These are phyloP conservation scores for Isoetes engelmannii DNA, from an alignment of 83 land plant genomes.

Conservation along the genomic window DNA sequence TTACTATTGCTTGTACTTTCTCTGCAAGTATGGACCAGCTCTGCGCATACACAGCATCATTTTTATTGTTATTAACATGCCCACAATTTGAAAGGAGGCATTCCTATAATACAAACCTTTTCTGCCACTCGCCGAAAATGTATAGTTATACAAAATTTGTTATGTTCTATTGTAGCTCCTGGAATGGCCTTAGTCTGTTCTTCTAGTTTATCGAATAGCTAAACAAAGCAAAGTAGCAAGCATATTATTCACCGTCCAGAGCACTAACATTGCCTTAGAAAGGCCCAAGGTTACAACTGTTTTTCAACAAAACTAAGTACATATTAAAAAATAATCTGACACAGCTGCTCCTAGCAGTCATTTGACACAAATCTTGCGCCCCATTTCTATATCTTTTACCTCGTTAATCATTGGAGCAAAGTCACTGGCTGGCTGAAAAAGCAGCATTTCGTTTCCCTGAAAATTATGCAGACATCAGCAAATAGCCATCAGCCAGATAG, in stretches of 20 bases:
- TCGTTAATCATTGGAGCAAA: conserved; percentile 49
- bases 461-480: neutral
- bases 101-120: conserved; percentile 38
- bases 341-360: too few species aligned
- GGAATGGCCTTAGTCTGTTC: conserved; percentile 50
- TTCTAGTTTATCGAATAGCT: conserved; percentile 63
- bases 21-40: too few species aligned
- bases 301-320: neutral
- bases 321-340: too few species aligned
- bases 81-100: too few species aligned
- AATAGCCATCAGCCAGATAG: too few species aligned
- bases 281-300: too few species aligned
- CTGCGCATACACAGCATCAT: too few species aligned
- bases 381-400: conserved; percentile 18
- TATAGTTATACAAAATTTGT: conserved; percentile 79
- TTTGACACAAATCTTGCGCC: too few species aligned
- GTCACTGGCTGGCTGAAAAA: conserved; percentile 62
- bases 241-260: neutral
- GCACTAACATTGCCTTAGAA: too few species aligned
- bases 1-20: too few species aligned
- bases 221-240: neutral
- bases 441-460: conserved; percentile 40
- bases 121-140: conserved; percentile 84
- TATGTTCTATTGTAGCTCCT: conserved; percentile 78
- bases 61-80: too few species aligned